Base-by-base conservation (phyloP, 225 moss, liverwort and hornwort genomes). In the Neckera pumila region DNA sequence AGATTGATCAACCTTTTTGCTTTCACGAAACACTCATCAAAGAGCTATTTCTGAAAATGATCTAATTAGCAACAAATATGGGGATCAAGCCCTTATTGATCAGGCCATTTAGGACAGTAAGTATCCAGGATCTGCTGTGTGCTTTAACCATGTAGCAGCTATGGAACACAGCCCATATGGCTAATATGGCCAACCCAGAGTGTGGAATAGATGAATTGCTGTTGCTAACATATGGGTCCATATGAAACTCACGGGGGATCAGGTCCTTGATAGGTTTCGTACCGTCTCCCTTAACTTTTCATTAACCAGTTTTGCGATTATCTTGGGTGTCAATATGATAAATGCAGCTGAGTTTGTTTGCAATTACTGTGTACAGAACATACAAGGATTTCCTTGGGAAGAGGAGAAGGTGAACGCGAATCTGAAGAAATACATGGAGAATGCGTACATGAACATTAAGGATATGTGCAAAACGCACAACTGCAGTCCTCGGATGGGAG, bases 331-430 rank as follows among this genome's bases (percentile, higher is more conserved):
- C 23, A 22, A 36, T 76, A 33, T 40, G 51, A 59, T 40, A 18
- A 36, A 18, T 71, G 43, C 21, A 65, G 33, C 83, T 86, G 71
- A 83, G 79, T 66, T 86, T 80, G 54, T 66, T 58, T 57, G 30
- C 42, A 34, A 34, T 38, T 59, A 1, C 42, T 81, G 49, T 49
- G 25, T 79, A 49, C 93, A 98, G 98, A 98, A 98, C 74, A 93
- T 95, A 10, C 98, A 98, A 93, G 98, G 98, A 21, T 98, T 96
- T 63, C 95, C 96, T 82, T 98, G 98, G 98, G 95, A 95, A 76
- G 98, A 97, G 88, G 94, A 93, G 66, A 93, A 92, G 92, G 98
- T 98, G 72, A 98, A 98, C 63, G 89, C 80, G 6, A 94, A 98
- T 80, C 89, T 98, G 87, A 94, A 93, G 88, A 98, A 94, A 84